Conservation (phyloP, 768 basidiomycete species). For the Mycena vulgaris region DNA sequence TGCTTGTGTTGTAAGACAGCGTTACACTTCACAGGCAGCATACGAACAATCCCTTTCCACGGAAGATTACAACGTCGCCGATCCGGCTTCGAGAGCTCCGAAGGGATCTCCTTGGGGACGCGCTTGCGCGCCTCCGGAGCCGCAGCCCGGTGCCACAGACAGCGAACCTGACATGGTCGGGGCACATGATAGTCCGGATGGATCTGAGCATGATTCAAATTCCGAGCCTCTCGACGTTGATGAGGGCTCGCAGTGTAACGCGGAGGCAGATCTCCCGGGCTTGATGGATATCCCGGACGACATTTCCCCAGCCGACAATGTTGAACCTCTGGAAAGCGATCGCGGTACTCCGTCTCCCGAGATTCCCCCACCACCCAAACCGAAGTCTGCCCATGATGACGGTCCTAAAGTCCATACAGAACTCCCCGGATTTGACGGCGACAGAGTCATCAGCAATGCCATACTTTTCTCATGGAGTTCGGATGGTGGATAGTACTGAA, state of each 20-base stretch:
- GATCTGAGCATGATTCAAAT: too few relatives aligned
- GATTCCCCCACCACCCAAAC: too few relatives aligned
- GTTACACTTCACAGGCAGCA: not conserved
- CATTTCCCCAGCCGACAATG: not conserved
- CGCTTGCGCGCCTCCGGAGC: too few relatives aligned
- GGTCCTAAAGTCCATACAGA: slow-evolving; percentile 23
- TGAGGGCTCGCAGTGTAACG: too few relatives aligned
- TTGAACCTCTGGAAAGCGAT: not conserved
- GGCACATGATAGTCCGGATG: too few relatives aligned
- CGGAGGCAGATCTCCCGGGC: not conserved
- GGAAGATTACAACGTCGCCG: not conserved
- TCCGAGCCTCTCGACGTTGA: too few relatives aligned
- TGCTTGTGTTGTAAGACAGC: not conserved
- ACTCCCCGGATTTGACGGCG: slow-evolving; percentile 37
- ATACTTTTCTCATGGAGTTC: slow-evolving; percentile 42
- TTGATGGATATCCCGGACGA: not conserved
- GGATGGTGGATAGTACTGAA: slow-evolving; percentile 41
- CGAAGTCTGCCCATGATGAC: not conserved
- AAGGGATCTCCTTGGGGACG: not conserved
- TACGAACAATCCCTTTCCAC: slow-evolving; percentile 1
- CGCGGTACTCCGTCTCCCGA: not conserved
- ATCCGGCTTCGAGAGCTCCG: not conserved
- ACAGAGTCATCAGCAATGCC: slow-evolving; percentile 41
- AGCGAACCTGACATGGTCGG: too few relatives aligned
- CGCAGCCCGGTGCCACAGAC: not conserved